Conservation (phyloP, 495 filamentous ascomycete genomes). For the Daldinia vernicosa region DNA sequence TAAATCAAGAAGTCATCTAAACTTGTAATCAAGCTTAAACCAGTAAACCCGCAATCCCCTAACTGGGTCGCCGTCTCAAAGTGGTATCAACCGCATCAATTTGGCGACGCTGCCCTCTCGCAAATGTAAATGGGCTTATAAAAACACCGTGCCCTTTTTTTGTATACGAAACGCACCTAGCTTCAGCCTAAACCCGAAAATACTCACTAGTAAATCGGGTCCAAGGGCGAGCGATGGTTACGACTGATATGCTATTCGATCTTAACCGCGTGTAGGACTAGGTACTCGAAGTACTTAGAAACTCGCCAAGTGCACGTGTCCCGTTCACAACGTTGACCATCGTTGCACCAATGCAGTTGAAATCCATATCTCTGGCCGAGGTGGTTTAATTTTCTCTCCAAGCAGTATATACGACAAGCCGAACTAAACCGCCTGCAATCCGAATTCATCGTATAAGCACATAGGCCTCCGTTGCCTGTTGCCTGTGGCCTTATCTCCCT, state of each 20-base stretch:
- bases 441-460: conserved; percentile 12
- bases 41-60: neutral
- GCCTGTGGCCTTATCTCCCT: conserved; percentile 28
- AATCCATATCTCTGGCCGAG: conserved; percentile 6
- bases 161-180: neutral
- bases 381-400: conserved; percentile 13
- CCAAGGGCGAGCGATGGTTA: neutral
- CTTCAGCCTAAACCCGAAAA: neutral
- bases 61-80: neutral
- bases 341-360: conserved; percentile 9
- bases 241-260: conserved; percentile 14
- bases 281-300: conserved; percentile 17
- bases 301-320: conserved; percentile 18
- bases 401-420: conserved; percentile 17
- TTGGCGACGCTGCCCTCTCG: neutral
- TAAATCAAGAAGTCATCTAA: conserved; percentile 1
- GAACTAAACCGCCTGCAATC: conserved; percentile 1
- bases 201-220: neutral
- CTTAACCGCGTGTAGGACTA: conserved; percentile 24
- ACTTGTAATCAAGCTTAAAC: neutral
- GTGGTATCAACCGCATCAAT: conserved; percentile 2
- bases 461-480: conserved; percentile 26
- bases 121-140: neutral
- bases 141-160: neutral
- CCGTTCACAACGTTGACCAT: conserved; percentile 12